Conservation (phyloP, 108 stramenopile species). For the Pseudonitzschia pungens region DNA sequence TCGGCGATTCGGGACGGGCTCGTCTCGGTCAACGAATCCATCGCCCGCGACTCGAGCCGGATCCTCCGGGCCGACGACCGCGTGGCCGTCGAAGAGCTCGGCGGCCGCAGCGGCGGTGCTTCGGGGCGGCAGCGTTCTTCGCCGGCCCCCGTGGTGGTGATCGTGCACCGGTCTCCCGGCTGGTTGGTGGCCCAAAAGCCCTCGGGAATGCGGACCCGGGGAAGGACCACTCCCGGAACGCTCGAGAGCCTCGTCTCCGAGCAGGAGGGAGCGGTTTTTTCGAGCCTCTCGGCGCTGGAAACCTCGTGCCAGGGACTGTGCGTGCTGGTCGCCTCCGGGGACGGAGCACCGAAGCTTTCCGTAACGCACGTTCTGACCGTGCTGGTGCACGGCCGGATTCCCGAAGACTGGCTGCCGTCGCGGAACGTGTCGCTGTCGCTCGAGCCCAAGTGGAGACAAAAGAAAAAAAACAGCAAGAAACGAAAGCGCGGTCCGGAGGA, state of each 20-base stretch:
- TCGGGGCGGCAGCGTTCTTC: background rate
- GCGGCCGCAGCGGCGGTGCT: too few relatives aligned
- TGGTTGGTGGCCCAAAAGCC: slow-evolving; percentile 51
- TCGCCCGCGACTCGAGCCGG: slow-evolving; percentile 54
- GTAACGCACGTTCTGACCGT: slow-evolving; percentile 41
- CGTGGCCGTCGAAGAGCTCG: too few relatives aligned
- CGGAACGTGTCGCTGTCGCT: slow-evolving; percentile 25
- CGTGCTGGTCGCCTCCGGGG: too few relatives aligned
- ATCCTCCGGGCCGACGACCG: slow-evolving; percentile 26
- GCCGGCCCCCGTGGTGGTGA: slow-evolving; percentile 4
- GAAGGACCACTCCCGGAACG: slow-evolving; percentile 26
- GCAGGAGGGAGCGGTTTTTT: slow-evolving; percentile 28
- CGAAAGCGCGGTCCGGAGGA: slow-evolving; percentile 21
- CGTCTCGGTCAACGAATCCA: slow-evolving; percentile 44
- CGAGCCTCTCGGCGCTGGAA: slow-evolving; percentile 48
- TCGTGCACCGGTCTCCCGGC: slow-evolving; percentile 16
- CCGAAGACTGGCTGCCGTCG: slow-evolving; percentile 48
- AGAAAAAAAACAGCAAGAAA: slow-evolving; percentile 26
- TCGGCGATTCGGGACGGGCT: slow-evolving; percentile 41
- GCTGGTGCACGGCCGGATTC: slow-evolving; percentile 46
- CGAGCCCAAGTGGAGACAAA: slow-evolving; percentile 37
- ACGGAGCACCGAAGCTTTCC: background rate
- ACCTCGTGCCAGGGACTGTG: slow-evolving; percentile 61
- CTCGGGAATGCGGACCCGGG: slow-evolving; percentile 50
- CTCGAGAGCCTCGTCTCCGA: slow-evolving; percentile 24